Evolutionary conservation across 352 stramenopile genomes (phyloP).

Genomic region (Pythium pyrilobum): DNA sequence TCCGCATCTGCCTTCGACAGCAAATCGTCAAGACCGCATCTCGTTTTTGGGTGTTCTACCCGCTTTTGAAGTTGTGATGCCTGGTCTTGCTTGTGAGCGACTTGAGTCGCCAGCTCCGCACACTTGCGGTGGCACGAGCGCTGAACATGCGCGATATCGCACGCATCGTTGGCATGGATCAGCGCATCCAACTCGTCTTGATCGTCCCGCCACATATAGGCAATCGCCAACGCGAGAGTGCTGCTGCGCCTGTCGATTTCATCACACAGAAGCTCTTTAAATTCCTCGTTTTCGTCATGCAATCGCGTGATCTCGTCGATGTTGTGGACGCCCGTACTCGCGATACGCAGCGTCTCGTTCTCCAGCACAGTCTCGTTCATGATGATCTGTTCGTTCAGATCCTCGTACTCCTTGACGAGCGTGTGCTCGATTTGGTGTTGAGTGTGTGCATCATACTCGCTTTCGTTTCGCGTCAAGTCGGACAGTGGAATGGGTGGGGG

Average conservation of each 20-base stretch:
- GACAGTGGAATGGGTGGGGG: no score
- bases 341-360: conserved; percentile 23
- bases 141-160: conserved; percentile 5
- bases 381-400: conserved; percentile 3
- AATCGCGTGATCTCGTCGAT: conserved; percentile 21
- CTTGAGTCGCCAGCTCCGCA: background rate
- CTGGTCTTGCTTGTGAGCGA: background rate
- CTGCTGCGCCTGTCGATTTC: conserved; percentile 28
- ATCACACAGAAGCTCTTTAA: conserved; percentile 23
- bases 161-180: background rate
- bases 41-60: background rate
- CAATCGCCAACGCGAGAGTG: conserved; percentile 28
- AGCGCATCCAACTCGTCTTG: background rate
- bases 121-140: conserved; percentile 5
- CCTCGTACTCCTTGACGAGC: conserved; percentile 1
- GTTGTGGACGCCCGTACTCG: conserved; percentile 19
- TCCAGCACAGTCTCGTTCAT: conserved; percentile 35
- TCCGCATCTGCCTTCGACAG: background rate
- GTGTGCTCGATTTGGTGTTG: conserved; percentile 1
- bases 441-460: background rate
- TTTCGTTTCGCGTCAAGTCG: no score
- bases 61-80: background rate
- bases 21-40: background rate
- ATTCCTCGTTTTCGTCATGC: conserved; percentile 36
- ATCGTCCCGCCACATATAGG: conserved; percentile 16